Evolutionary conservation across 129 eudicot species (phyloP).

Genomic region (Lonicera japonica): DNA sequence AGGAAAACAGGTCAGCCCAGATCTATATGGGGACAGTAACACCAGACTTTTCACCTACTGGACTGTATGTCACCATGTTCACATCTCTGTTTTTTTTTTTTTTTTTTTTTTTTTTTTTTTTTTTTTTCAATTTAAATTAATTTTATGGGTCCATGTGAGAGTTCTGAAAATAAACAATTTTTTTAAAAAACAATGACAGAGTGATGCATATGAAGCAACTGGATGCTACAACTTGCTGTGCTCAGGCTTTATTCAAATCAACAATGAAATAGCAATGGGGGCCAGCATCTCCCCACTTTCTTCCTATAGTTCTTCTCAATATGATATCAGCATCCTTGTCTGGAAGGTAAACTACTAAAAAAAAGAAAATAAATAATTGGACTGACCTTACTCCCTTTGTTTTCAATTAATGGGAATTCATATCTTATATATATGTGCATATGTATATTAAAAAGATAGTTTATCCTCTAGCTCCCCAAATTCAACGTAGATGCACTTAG

Average conservation of each 20-base stretch:
- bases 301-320: conserved; percentile 50
- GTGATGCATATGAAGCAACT: conserved; percentile 83
- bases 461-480: background rate
- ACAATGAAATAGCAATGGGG: conserved; percentile 73
- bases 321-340: conserved; percentile 70
- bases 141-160: background rate
- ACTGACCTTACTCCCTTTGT: conserved; percentile 9
- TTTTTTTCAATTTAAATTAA: background rate
- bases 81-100: background rate
- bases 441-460: conserved; percentile 2
- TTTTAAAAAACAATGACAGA: conserved; percentile 30
- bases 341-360: conserved; percentile 57
- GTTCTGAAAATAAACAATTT: background rate
- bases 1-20: conserved; percentile 66
- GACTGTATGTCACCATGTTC: conserved; percentile 58
- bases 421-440: background rate
- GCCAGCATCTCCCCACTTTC: conserved; percentile 74
- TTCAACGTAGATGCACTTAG: no score
- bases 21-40: conserved; percentile 82
- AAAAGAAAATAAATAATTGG: background rate
- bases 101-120: background rate
- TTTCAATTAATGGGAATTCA: background rate
- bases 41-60: conserved; percentile 92
- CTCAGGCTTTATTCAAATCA: conserved; percentile 75
- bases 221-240: conserved; percentile 84